Conservation (phyloP, 108 stramenopile genomes). For the Conticribra weissflogii region DNA sequence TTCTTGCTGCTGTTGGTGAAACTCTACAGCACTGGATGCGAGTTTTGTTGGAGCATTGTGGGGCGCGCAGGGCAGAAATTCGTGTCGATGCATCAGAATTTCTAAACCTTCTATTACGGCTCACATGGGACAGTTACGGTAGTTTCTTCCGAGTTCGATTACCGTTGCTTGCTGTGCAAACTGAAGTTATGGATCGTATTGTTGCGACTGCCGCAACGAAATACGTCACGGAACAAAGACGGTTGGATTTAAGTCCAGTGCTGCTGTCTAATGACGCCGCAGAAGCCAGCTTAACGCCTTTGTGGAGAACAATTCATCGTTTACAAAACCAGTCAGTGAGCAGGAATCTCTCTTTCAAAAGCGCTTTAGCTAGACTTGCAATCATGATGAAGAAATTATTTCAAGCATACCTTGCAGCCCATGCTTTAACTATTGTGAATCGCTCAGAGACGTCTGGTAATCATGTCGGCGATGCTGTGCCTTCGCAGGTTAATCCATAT, state of each 20-base stretch:
- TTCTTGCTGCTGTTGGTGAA: conserved; percentile 83
- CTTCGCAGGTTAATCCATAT: conserved; percentile 52
- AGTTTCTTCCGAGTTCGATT: conserved; percentile 81
- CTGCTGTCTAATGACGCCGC: conserved; percentile 76
- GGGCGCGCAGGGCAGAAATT: conserved; percentile 80
- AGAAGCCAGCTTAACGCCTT: conserved; percentile 80
- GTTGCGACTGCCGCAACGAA: conserved; percentile 78
- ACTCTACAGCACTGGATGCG: conserved; percentile 92
- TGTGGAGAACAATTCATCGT: conserved; percentile 88
- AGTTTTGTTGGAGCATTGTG: conserved; percentile 84
- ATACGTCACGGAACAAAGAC: conserved; percentile 73
- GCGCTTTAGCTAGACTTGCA: conserved; percentile 78
- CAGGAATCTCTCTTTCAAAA: conserved; percentile 84
- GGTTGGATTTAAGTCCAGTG: conserved; percentile 50
- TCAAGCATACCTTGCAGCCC: conserved; percentile 87
- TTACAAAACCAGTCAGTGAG: conserved; percentile 85
- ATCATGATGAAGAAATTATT: conserved; percentile 84
- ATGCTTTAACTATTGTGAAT: conserved; percentile 73
- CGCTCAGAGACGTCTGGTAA: conserved; percentile 29
- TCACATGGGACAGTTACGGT: conserved; percentile 86
- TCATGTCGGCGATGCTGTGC: conserved; percentile 22
- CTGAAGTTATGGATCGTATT: conserved; percentile 89
- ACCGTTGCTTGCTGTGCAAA: conserved; percentile 83
- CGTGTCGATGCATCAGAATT: conserved; percentile 85
- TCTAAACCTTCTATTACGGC: conserved; percentile 79